Conservation (phyloP, 1,284 basidiomycete species). For the Puccinia polysora region DNA sequence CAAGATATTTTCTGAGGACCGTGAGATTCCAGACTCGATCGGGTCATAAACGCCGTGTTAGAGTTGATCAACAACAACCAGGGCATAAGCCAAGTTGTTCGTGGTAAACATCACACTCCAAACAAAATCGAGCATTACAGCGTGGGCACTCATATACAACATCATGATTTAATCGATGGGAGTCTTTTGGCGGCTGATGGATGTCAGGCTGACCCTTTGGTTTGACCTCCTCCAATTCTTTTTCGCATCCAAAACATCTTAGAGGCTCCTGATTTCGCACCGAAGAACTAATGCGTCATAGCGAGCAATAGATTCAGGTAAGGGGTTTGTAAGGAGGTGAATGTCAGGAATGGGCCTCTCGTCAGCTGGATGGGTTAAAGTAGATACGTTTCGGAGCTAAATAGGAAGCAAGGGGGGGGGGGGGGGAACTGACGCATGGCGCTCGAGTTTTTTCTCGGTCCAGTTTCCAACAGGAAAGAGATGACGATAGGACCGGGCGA, state of each 20-base stretch:
- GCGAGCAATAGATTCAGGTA: slow-evolving; percentile 5
- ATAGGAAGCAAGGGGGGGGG: slow-evolving; percentile 47
- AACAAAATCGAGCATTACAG: slow-evolving; percentile 62
- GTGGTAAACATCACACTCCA: slow-evolving; percentile 64
- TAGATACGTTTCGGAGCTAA: slow-evolving; percentile 45
- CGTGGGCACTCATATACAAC: slow-evolving; percentile 56
- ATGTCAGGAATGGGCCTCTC: slow-evolving; percentile 13
- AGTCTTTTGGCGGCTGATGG: slow-evolving; percentile 54
- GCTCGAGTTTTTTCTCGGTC: slow-evolving; percentile 55
- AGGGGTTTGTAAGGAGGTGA: slow-evolving; percentile 9
- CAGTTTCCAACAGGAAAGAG: slow-evolving; percentile 82
- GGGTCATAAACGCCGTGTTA: no score
- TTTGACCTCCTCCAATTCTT: slow-evolving; percentile 25
- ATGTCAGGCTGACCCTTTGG: slow-evolving; percentile 62
- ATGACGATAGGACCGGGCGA: slow-evolving; percentile 91
- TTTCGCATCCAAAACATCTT: slow-evolving; percentile 2
- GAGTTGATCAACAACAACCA: slow-evolving; percentile 46
- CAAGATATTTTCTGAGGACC: no score
- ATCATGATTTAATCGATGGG: neutral
- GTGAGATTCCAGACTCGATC: no score
- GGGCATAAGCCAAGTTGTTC: slow-evolving; percentile 51
- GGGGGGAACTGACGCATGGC: slow-evolving; percentile 7
- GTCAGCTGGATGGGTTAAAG: slow-evolving; percentile 20
- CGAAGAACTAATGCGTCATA: slow-evolving; percentile 12
- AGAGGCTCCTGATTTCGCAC: slow-evolving; percentile 52